Evolutionary conservation across 768 basidiomycete species (phyloP).

Genomic region (Pleurotus giganteus): DNA sequence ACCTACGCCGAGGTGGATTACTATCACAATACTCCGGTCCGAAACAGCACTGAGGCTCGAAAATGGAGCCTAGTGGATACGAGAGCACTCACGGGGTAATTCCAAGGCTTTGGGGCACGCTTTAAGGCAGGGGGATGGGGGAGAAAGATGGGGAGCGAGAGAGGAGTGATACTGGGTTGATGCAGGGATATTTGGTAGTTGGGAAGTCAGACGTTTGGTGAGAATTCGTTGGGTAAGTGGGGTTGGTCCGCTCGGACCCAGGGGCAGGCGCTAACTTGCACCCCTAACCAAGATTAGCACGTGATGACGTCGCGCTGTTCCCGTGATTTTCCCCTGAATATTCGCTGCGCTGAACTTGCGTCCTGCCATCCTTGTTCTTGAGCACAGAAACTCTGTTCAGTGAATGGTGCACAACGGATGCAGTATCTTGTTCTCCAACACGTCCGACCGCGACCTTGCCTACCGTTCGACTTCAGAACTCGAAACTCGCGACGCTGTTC

Average conservation of each 20-base stretch:
- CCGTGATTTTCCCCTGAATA: neutral
- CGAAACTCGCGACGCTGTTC: too few species aligned
- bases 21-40: too few species aligned
- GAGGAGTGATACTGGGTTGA: neutral
- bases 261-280: neutral
- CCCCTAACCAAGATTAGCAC: neutral
- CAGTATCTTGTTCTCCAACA: too few species aligned
- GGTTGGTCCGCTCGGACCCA: neutral
- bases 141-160: neutral
- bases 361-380: too few species aligned
- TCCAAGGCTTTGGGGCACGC: neutral
- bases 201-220: conserved; percentile 2
- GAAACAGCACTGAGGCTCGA: neutral
- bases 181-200: neutral
- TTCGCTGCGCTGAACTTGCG: too few species aligned
- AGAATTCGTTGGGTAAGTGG: conserved; percentile 1
- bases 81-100: neutral
- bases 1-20: too few species aligned
- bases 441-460: too few species aligned
- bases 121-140: neutral
- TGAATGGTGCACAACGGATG: too few species aligned
- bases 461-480: too few species aligned
- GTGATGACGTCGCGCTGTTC: neutral
- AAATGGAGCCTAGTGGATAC: neutral
- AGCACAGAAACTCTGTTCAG: too few species aligned